phyloP scores from a whole-genome alignment of 495 filamentous ascomycete genomes.

The Trichoderma erinaceum region DNA sequence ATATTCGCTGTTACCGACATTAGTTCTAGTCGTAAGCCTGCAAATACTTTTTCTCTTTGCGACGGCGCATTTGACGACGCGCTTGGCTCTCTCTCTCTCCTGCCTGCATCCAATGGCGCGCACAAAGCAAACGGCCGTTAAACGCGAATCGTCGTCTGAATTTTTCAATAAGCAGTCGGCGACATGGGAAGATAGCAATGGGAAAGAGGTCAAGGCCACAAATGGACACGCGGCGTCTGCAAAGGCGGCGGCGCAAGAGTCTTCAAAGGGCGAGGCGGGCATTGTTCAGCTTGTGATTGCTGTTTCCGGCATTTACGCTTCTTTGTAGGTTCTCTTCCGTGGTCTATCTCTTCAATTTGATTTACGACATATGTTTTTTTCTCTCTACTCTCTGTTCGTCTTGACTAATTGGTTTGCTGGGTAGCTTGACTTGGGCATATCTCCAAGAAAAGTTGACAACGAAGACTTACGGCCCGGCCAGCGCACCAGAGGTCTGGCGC shows the following conservation, averaged over 20 bases:
- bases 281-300: conserved; percentile 74
- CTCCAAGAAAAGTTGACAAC: conserved; percentile 98
- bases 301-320: conserved; percentile 88
- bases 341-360: background rate
- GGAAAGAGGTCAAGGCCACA: conserved; percentile 9
- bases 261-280: conserved; percentile 41
- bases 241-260: conserved; percentile 14
- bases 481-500: conserved; percentile 66
- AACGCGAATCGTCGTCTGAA: conserved; percentile 60
- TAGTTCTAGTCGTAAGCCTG: conserved; percentile 19
- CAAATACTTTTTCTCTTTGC: conserved; percentile 6
- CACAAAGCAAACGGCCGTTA: conserved; percentile 61
- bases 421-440: conserved; percentile 89
- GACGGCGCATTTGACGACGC: background rate
- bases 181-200: conserved; percentile 13
- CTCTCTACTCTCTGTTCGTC: background rate
- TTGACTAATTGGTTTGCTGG: conserved; percentile 17
- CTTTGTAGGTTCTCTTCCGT: conserved; percentile 61
- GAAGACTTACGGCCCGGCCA: conserved; percentile 66
- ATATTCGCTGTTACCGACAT: background rate
- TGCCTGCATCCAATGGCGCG: conserved; percentile 57
- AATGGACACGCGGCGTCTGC: background rate
- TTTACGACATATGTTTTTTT: background rate
- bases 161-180: conserved; percentile 36
- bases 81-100: conserved; percentile 4